phyloP scores from a whole-genome alignment of 1,284 basidiomycete genomes.

The Moesziomyces antarcticus region DNA sequence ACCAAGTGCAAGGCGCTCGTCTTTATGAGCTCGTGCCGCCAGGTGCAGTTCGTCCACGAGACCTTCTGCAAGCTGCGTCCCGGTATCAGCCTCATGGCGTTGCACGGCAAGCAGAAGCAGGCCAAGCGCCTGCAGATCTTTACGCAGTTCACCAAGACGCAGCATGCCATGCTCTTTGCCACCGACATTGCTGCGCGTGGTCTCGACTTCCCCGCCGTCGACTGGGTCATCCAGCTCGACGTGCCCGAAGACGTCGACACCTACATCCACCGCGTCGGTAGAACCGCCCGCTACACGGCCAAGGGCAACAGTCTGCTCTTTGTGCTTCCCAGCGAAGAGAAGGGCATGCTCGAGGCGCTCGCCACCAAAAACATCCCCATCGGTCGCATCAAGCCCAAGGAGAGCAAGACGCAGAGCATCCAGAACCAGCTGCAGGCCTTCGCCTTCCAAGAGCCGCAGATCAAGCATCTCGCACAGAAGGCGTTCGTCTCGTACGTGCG shows the following conservation, averaged over 20 bases:
- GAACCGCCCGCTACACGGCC: slow-evolving; percentile 92
- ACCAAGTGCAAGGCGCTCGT: slow-evolving; percentile 91
- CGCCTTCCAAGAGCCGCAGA: slow-evolving; percentile 93
- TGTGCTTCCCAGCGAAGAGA: slow-evolving; percentile 88
- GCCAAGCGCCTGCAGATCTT: slow-evolving; percentile 76
- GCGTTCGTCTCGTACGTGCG: slow-evolving; percentile 96
- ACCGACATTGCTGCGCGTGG: slow-evolving; percentile 98
- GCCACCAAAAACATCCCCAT: slow-evolving; percentile 76
- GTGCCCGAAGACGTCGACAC: slow-evolving; percentile 98
- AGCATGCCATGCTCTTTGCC: slow-evolving; percentile 64
- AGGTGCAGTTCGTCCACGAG: slow-evolving; percentile 87
- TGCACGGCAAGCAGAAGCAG: slow-evolving; percentile 98
- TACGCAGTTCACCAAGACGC: slow-evolving; percentile 57
- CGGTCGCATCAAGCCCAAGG: slow-evolving; percentile 86
- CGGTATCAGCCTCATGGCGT: slow-evolving; percentile 86
- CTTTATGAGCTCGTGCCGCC: slow-evolving; percentile 94
- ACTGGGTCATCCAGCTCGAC: slow-evolving; percentile 98
- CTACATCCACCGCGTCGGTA: slow-evolving; percentile 95
- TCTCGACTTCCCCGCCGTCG: slow-evolving; percentile 93
- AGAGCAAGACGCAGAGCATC: slow-evolving; percentile 87
- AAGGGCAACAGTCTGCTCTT: slow-evolving; percentile 88
- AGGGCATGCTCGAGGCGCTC: slow-evolving; percentile 82
- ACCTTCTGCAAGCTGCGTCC: slow-evolving; percentile 95
- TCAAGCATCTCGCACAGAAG: slow-evolving; percentile 97
- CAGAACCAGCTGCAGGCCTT: slow-evolving; percentile 90